Conservation (phyloP, 257 asterid genomes). For the Thymus mandschuricus region DNA sequence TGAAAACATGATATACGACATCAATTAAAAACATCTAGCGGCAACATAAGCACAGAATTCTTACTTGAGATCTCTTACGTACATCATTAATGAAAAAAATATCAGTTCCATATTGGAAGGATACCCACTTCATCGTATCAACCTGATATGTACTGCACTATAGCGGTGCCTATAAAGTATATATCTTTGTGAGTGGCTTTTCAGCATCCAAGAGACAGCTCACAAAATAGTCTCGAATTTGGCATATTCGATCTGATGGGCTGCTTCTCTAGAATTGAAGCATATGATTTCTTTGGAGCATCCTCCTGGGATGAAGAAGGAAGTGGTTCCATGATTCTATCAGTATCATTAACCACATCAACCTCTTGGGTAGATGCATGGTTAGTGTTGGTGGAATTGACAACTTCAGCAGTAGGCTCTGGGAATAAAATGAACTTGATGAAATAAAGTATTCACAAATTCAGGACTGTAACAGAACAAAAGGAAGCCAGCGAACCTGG, state of each 20-base stretch:
- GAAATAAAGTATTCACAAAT: conserved; percentile 3
- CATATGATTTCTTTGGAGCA: conserved; percentile 83
- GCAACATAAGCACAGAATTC: background rate
- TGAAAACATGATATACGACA: background rate
- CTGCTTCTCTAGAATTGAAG: conserved; percentile 68
- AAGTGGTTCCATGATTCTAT: conserved; percentile 45
- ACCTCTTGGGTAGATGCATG: conserved; percentile 45
- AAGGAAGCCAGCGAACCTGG: conserved; percentile 54
- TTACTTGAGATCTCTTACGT: background rate
- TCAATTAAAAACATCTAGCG: background rate
- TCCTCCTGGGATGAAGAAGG: conserved; percentile 58
- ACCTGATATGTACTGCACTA: background rate
- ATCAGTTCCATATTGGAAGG: background rate
- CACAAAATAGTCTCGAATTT: conserved; percentile 6
- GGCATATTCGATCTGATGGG: conserved; percentile 33
- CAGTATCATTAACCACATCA: conserved; percentile 46
- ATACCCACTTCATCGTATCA: background rate
- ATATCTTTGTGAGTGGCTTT: conserved; percentile 2
- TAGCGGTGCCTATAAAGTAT: background rate
- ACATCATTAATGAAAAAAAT: background rate
- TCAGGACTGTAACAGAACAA: conserved; percentile 26
- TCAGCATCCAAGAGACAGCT: conserved; percentile 35
- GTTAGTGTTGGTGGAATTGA: conserved; percentile 45
- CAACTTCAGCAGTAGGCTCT: conserved; percentile 68
- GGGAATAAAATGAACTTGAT: conserved; percentile 38